phyloP scores from a whole-genome alignment of 441 rosid genomes.

The Aleurites moluccanus region DNA sequence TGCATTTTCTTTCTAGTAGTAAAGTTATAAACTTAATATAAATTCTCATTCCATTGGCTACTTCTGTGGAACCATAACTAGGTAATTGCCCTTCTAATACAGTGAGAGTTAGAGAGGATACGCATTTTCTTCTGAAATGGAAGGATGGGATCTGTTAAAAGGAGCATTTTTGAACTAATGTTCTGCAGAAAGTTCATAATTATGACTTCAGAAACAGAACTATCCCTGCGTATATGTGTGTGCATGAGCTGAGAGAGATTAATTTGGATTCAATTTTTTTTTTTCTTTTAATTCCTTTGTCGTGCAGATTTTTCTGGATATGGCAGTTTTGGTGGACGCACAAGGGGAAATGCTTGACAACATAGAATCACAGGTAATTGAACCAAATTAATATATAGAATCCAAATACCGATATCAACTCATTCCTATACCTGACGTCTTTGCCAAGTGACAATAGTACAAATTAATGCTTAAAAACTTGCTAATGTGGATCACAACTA shows the following conservation, averaged over 20 bases:
- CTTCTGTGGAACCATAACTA: neutral
- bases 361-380: conserved; percentile 81
- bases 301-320: conserved; percentile 83
- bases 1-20: neutral
- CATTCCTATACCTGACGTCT: neutral
- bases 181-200: neutral
- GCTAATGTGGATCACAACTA: neutral
- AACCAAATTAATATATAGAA: too few relatives aligned
- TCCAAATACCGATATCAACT: too few relatives aligned
- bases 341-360: conserved; percentile 97
- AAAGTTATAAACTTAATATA: neutral
- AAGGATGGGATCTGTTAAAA: neutral
- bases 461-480: neutral
- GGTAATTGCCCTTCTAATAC: neutral
- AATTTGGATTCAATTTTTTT: neutral
- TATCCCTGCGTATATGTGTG: neutral
- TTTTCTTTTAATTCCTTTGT: neutral
- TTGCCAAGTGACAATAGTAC: neutral
- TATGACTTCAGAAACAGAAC: neutral
- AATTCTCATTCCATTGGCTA: neutral
- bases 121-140: neutral
- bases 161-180: neutral
- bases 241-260: neutral
- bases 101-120: neutral
- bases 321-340: conserved; percentile 95